A percentile compares a stretch with the other conserved stretches of the same genome.
Evolutionary conservation across 176 grass and related monocot species (phyloP).

Genomic region (Themeda triandra): DNA sequence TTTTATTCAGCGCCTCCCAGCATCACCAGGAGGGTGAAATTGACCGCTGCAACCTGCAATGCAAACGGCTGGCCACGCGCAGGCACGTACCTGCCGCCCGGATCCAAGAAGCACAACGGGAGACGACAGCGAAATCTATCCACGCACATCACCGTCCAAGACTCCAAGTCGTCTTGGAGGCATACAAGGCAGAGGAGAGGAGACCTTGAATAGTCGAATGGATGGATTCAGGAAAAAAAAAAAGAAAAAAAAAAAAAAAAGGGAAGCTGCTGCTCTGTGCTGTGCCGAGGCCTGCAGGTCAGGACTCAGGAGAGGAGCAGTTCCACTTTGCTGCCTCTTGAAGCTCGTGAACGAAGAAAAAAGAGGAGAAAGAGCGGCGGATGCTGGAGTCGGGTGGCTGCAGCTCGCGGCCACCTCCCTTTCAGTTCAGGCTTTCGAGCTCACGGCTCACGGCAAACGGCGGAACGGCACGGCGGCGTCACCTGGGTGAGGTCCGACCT

Average conservation of each 20-base stretch:
- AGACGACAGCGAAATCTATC: background rate
- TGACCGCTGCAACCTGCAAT: background rate
- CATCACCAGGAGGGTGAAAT: background rate
- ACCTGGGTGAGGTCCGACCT: background rate
- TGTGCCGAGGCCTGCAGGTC: background rate
- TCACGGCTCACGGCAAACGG: background rate
- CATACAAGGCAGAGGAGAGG: background rate
- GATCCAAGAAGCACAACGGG: background rate
- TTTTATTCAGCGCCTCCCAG: background rate
- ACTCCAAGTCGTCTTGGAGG: no score
- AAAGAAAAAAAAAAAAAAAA: no score
- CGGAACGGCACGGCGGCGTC: background rate
- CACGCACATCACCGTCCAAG: background rate
- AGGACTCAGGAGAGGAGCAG: conserved; percentile 8
- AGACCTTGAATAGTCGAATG: background rate
- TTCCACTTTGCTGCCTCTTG: conserved; percentile 44
- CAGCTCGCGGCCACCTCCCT: background rate
- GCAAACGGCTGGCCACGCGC: background rate
- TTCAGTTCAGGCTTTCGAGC: background rate
- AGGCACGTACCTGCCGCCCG: background rate
- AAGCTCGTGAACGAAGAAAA: background rate
- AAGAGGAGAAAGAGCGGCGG: background rate
- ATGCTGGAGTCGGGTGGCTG: background rate
- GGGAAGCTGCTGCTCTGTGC: background rate
- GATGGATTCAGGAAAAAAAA: background rate